phyloP scores from a whole-genome alignment of 2,329 filamentous ascomycete species.

The Sporothrix sp. region DNA sequence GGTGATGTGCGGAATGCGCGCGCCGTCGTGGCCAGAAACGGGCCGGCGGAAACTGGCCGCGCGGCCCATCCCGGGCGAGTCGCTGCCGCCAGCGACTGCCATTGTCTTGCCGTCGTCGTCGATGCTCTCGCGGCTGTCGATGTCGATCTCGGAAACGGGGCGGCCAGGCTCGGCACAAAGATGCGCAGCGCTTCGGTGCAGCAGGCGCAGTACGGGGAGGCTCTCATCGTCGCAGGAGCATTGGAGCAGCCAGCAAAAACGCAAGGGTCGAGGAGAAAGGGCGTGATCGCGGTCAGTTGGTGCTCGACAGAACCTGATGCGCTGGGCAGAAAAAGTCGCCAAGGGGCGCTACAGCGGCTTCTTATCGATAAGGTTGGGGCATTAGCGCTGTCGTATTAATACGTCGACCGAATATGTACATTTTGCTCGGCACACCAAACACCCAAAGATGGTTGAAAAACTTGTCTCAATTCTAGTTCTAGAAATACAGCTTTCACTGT shows the following conservation, averaged over 20 bases:
- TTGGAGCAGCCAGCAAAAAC: background rate
- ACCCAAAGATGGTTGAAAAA: background rate
- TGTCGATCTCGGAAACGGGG: background rate
- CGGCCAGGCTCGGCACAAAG: constrained; percentile 16
- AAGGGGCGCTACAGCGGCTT: no score
- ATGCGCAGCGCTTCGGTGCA: constrained; percentile 15
- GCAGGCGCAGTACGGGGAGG: constrained; percentile 11
- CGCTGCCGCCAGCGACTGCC: background rate
- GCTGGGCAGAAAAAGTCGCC: no score
- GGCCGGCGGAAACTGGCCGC: no score
- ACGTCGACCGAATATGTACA: no score
- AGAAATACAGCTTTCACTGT: constrained; percentile 7
- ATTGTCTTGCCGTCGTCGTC: background rate
- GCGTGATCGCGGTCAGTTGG: no score
- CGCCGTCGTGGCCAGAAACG: background rate
- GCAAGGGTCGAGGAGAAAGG: background rate
- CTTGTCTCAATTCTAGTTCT: constrained; percentile 8
- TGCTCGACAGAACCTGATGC: no score
- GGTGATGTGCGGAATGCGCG: background rate
- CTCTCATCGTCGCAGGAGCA: constrained; percentile 9
- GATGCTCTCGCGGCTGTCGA: background rate
- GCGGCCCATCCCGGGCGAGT: background rate
- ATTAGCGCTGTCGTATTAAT: no score
- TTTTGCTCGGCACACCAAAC: no score
- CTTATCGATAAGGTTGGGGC: no score